Base-by-base conservation (phyloP, 2,329 filamentous ascomycete genomes). In the Ophiocordyceps camponoti-rufipedis region DNA sequence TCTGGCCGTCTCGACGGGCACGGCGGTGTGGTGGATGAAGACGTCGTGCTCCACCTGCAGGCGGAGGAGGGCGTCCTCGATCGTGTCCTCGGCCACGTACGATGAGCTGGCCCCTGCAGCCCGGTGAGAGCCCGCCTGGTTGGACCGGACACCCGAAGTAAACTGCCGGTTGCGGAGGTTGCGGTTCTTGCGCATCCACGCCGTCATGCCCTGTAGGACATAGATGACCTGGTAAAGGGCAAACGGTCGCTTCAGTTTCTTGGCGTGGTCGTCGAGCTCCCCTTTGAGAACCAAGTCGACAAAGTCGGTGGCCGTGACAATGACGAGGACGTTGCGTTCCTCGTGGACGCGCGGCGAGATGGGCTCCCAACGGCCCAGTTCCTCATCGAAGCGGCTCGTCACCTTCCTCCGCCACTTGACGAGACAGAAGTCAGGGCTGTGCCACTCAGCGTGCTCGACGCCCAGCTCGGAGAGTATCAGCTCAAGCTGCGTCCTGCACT, bases 381-480 rank as follows among this genome's bases (percentile, higher is more conserved):
- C 67, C 1, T 76, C 70, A 54, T 82, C 75, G 59, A 74, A 86
- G 5, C 55, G 66, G 14, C 76, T 72, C n/a, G 63, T 71, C 35
- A 83, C 71, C 51, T 82, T 84, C 43, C 82, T 69, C 19, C 77
- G 70, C 82, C 82, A 86, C 51, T 71, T 76, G 47, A 86, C 64
- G 11, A 82, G 66, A 45, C 69, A 67, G 9, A 67, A 64, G 3
- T 72, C 55, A 0, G 64, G 60, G 47, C 67, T 71, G 1, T 66
- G 51, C 63, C 67, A 72, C 3, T 58, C 58, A 28, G 60, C 54
- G 47, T 65, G 60, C 44, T 73, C 58, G 10, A 76, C 70, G 13
- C 68, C 61, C 3, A 78, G 54, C 2, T 69, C 65, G 2, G 61
- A 56, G 1, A 82, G 63, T n/a, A 79, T 61, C 1, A 64, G 58